Conservation (phyloP, 2,329 filamentous ascomycete genomes). For the Cephalotrichum gorgonifer region DNA sequence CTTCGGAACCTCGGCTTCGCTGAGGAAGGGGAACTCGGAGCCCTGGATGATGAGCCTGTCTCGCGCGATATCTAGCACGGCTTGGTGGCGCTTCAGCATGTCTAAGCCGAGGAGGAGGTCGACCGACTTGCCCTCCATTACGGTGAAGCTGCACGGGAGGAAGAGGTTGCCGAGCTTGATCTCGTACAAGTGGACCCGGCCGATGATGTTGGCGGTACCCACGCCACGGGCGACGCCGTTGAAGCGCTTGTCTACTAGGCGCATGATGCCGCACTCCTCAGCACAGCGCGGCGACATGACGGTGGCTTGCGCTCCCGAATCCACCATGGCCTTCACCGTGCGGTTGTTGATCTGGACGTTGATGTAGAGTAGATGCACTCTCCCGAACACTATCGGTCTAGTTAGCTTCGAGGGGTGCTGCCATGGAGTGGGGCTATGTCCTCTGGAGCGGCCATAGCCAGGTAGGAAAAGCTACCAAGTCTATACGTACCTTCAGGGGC, state of each 20-base stretch:
- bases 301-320: constrained; percentile 93
- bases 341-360: constrained; percentile 89
- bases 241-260: constrained; percentile 85
- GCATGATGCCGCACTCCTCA: constrained; percentile 89
- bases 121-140: constrained; percentile 98
- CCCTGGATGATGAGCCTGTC: constrained; percentile 83
- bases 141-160: constrained; percentile 90
- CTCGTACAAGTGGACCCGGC: constrained; percentile 87
- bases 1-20: constrained; percentile 91
- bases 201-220: constrained; percentile 87
- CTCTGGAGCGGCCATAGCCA: neutral
- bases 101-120: constrained; percentile 88
- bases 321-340: constrained; percentile 90
- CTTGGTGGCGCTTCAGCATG: constrained; percentile 95
- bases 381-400: constrained; percentile 63
- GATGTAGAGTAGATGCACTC: constrained; percentile 93
- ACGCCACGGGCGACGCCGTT: constrained; percentile 88
- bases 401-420: constrained; percentile 5
- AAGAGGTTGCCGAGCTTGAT: constrained; percentile 86
- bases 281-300: constrained; percentile 97
- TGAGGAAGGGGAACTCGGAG: constrained; percentile 79
- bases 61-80: constrained; percentile 76
- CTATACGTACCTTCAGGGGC: constrained; percentile 78
- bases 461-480: too few species aligned
- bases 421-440: neutral